Conservation (phyloP, 225 moss, liverwort and hornwort genomes). For the Neckera pumila region DNA sequence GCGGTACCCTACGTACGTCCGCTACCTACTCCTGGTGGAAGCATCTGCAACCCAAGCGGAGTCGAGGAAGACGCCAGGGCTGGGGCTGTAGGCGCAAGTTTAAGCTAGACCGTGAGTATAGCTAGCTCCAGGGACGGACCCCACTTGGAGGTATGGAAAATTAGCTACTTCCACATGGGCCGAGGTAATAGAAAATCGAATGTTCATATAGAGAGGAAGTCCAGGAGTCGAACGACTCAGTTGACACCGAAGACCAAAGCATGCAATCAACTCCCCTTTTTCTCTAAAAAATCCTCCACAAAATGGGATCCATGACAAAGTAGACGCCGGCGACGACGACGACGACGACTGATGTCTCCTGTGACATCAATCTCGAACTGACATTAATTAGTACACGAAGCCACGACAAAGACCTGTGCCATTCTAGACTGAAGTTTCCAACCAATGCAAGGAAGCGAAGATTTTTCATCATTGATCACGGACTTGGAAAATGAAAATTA, state of each 20-base stretch:
- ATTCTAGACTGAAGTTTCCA: not conserved
- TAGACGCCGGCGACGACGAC: not conserved
- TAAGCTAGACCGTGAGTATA: not conserved
- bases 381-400: not conserved
- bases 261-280: not conserved
- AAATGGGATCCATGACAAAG: not conserved
- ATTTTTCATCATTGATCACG: not conserved
- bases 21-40: not conserved
- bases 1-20: not conserved
- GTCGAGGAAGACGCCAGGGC: not conserved
- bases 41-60: not conserved
- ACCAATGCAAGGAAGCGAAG: not conserved
- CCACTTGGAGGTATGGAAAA: not conserved
- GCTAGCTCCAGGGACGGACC: not conserved
- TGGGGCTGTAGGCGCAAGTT: not conserved
- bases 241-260: conserved; percentile 5
- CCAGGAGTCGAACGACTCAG: not conserved
- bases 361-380: not conserved
- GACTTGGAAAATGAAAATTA: not conserved
- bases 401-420: not conserved
- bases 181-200: not conserved
- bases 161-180: not conserved
- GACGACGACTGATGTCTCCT: not conserved
- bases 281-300: not conserved
- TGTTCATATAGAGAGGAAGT: not conserved